Evolutionary conservation across 768 basidiomycete genomes (phyloP), one percentile per base, ranked within the genome.

Genomic region (Hortiboletus flavorubellus): DNA sequence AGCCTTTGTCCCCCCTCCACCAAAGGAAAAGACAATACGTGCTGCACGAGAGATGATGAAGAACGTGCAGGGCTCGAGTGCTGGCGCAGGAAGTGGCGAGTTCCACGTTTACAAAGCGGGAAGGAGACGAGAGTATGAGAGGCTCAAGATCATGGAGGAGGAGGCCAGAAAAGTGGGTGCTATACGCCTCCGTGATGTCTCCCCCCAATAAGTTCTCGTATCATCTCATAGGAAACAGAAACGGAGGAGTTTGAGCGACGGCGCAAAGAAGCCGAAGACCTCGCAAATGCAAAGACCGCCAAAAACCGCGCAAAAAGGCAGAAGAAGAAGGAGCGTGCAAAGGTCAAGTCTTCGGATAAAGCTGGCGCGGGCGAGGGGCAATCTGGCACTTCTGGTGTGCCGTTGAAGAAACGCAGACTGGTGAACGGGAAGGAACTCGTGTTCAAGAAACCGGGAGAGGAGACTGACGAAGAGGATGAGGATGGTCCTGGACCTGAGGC

Each of bases 51-150:
- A 93, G 70, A 93, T 93, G 91, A 98, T 99, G 91, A 98, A 97
- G 80, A 98, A 98, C 64, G 96, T 99, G 8, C 95, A 98, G 72
- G 97, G 97, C 0, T 95, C 92, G 15, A 93, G 91, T 71, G 94
- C 97, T 8, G 97, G 96, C 43, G 97, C 97, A 16, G 97, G 97
- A 48, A 93, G 91, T 53, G 96, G 96, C 41, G 95, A 96, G 72
- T 98, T 98, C 67, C 97, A 99, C 68, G 97, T 99, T 0, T 99
- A 98, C 77, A 98, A 98, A 68, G 95, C 96, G 16, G 86, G 87
- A 60, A 76, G 97, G 58, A 80, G 96, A 67, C 80, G 96, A 64
- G 97, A 99, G 75, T 98, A 98, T 64, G 97, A 99, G 72, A 77
- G 97, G 54, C 68, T 98, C 54, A 95, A 91, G 75, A 64, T 96